A percentile compares a stretch with the other conserved stretches of the same genome.
These are phyloP conservation scores for Dipodascopsis tothii DNA, from an alignment of 805 yeast genomes.

Conservation along the genomic window DNA sequence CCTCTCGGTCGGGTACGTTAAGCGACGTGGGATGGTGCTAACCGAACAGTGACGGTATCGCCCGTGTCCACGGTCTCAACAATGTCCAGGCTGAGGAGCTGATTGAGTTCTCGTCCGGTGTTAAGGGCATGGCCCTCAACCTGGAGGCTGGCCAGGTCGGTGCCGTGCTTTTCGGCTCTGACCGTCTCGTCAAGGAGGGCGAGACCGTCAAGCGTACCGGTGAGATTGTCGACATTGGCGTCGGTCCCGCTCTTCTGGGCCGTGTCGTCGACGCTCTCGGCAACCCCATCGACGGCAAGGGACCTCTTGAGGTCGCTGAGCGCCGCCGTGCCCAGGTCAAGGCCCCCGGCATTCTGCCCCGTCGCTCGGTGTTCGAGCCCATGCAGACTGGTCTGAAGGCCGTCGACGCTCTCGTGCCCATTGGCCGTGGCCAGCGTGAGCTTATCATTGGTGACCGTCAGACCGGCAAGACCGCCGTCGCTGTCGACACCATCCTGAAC, in stretches of 20 bases:
- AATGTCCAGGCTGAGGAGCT: conserved; percentile 99
- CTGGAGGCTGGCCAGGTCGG: conserved; percentile 99
- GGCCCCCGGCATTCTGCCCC: conserved; percentile 99
- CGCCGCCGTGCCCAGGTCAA: conserved; percentile 94
- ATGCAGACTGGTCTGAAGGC: conserved; percentile 99
- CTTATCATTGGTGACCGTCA: conserved; percentile 99
- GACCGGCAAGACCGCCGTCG: conserved; percentile 99
- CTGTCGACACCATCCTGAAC: conserved; percentile 94
- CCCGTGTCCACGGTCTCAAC: conserved; percentile 99
- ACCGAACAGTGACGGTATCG: conserved; percentile 89
- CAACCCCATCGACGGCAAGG: conserved; percentile 99
- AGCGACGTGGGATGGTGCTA: not conserved
- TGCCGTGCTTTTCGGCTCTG: conserved; percentile 99
- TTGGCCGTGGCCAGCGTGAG: conserved; percentile 99
- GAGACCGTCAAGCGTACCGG: conserved; percentile 99
- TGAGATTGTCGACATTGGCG: conserved; percentile 97
- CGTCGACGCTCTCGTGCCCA: conserved; percentile 97
- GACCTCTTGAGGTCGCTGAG: conserved; percentile 83
- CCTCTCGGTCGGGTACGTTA: conserved; percentile 85
- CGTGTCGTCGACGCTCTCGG: conserved; percentile 99
- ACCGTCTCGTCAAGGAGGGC: conserved; percentile 97
- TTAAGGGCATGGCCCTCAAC: conserved; percentile 99
- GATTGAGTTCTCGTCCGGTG: conserved; percentile 98
- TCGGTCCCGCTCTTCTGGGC: conserved; percentile 96
- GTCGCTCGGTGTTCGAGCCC: conserved; percentile 97